A percentile compares a stretch with the other conserved stretches of the same genome.
Evolutionary conservation across 1,284 basidiomycete species (phyloP).

Genomic region (Ceratobasidium papillatum): DNA sequence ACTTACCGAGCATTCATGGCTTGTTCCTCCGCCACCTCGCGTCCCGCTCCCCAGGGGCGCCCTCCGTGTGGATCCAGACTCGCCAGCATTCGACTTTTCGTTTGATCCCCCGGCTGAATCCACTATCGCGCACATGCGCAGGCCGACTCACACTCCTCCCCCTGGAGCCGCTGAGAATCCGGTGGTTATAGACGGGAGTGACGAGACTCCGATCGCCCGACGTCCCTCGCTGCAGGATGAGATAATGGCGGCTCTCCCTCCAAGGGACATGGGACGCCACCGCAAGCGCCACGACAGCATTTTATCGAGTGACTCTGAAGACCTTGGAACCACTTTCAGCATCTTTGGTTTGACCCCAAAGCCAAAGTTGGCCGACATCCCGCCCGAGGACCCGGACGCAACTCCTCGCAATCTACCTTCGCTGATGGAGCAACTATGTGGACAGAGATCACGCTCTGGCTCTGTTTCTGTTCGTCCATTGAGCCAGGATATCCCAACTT

Average conservation of each 20-base stretch:
- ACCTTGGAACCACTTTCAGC: neutral
- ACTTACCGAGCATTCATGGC: conserved; percentile 15
- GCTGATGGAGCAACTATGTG: conserved; percentile 20
- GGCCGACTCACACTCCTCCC: neutral
- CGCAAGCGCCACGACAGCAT: conserved; percentile 32
- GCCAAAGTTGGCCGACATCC: neutral
- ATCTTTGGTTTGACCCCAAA: neutral
- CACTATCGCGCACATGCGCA: neutral
- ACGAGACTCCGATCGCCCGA: neutral
- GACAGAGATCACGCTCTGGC: neutral
- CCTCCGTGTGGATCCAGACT: neutral
- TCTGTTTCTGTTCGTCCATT: conserved; percentile 9
- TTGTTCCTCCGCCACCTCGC: conserved; percentile 20
- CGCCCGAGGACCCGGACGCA: neutral
- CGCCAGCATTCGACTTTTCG: conserved; percentile 2
- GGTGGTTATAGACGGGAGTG: neutral
- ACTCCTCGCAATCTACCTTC: neutral
- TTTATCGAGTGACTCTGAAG: conserved; percentile 28
- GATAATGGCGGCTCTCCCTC: neutral
- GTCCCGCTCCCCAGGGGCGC: neutral
- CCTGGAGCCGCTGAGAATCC: neutral
- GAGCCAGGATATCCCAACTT: neutral
- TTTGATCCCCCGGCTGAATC: conserved; percentile 34
- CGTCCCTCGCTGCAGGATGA: neutral
- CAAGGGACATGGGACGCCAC: neutral